A percentile compares a stretch with the other conserved stretches of the same genome.
Evolutionary conservation across 1,139 yeast genomes (phyloP).

Genomic region (Saccharomyces hybrid): DNA sequence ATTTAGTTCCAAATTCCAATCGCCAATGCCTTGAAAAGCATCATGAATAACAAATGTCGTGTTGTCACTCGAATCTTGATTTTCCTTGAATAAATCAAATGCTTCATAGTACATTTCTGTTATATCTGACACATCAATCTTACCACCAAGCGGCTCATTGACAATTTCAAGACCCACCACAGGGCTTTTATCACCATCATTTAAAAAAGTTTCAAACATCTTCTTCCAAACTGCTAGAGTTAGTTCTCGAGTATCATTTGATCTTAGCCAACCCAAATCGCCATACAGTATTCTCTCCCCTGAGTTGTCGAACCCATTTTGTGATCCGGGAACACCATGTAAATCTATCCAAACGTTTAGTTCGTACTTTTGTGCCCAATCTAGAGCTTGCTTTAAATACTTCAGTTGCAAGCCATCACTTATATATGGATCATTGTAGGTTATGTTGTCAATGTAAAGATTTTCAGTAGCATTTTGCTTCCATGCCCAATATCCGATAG

Average conservation of each 20-base stretch:
- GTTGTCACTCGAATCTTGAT: conserved; percentile 33
- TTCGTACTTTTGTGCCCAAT: conserved; percentile 45
- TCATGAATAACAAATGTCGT: conserved; percentile 52
- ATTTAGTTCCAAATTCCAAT: conserved; percentile 44
- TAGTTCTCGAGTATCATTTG: conserved; percentile 37
- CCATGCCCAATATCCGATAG: conserved; percentile 67
- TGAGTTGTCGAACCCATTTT: conserved; percentile 66
- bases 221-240: conserved; percentile 40
- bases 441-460: conserved; percentile 16
- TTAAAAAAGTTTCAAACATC: conserved; percentile 49
- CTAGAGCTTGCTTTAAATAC: conserved; percentile 47
- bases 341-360: conserved; percentile 56
- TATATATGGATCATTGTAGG: conserved; percentile 48
- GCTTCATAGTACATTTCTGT: conserved; percentile 35
- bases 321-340: conserved; percentile 64
- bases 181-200: conserved; percentile 43
- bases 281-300: conserved; percentile 41
- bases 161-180: conserved; percentile 56
- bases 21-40: conserved; percentile 46
- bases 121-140: conserved; percentile 36
- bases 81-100: conserved; percentile 30
- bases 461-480: conserved; percentile 30
- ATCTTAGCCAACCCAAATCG: conserved; percentile 45
- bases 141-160: conserved; percentile 55
- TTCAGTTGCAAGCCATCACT: conserved; percentile 43